phyloP scores from a whole-genome alignment of 495 filamentous ascomycete genomes.

The Penicillium robsamsonii region DNA sequence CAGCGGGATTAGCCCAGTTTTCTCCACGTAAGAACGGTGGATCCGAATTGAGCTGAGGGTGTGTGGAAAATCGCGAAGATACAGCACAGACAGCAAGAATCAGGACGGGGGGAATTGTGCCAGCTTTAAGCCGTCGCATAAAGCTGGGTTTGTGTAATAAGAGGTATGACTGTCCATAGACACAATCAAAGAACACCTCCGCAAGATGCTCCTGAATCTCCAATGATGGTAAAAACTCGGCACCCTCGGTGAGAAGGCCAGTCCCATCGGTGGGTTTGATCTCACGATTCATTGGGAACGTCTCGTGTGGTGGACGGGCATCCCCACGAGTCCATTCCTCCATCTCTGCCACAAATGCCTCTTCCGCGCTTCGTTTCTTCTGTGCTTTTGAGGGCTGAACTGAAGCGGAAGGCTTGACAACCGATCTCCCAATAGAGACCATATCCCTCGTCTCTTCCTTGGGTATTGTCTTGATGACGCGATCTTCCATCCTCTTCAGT shows the following conservation, averaged over 20 bases:
- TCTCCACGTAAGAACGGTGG: slow-evolving; percentile 90
- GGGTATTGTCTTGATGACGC: slow-evolving; percentile 93
- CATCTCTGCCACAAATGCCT: slow-evolving; percentile 81
- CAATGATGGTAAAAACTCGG: slow-evolving; percentile 77
- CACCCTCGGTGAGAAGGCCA: slow-evolving; percentile 73
- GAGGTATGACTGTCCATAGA: slow-evolving; percentile 94
- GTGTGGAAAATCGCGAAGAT: slow-evolving; percentile 91
- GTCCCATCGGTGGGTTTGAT: slow-evolving; percentile 65
- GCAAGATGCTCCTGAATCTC: slow-evolving; percentile 93
- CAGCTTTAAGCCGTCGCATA: slow-evolving; percentile 74
- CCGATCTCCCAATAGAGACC: slow-evolving; percentile 63
- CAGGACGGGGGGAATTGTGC: slow-evolving; percentile 77
- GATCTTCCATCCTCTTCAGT: slow-evolving; percentile 92
- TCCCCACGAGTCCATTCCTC: slow-evolving; percentile 74
- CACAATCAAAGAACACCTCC: slow-evolving; percentile 92
- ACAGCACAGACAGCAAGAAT: slow-evolving; percentile 90
- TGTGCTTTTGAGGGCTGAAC: slow-evolving; percentile 54
- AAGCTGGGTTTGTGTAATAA: slow-evolving; percentile 97
- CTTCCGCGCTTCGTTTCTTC: slow-evolving; percentile 84
- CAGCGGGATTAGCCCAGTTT: slow-evolving; percentile 79
- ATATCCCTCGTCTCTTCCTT: slow-evolving; percentile 68
- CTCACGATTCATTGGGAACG: slow-evolving; percentile 55
- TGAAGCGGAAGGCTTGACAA: slow-evolving; percentile 76
- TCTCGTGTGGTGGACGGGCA: slow-evolving; percentile 47
- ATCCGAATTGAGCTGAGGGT: slow-evolving; percentile 78